Percentiles rank a stretch among this genome's conserved stretches.
Evolutionary conservation across 345 rosid genomes (phyloP).

Genomic region (Boechera stricta): DNA sequence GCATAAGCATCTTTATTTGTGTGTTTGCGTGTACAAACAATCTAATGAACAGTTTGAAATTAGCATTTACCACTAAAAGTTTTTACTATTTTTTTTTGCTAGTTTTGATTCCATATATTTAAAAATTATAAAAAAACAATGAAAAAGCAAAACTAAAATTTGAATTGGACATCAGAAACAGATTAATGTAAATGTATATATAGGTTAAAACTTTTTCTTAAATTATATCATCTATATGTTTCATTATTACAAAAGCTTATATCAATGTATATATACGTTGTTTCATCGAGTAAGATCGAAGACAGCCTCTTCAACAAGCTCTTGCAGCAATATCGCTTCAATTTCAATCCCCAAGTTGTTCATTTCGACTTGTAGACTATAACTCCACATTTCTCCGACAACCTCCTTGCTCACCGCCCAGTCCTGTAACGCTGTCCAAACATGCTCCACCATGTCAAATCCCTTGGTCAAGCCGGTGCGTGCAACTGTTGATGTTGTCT

Average conservation of each 20-base stretch:
- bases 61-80: slow-evolving; percentile 6
- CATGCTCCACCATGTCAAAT: slow-evolving; percentile 55
- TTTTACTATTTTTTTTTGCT: neutral
- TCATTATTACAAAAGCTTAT: slow-evolving; percentile 23
- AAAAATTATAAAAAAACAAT: neutral
- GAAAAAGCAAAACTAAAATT: neutral
- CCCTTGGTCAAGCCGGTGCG: slow-evolving; percentile 17
- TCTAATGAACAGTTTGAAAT: slow-evolving; percentile 3
- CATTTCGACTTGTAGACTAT: slow-evolving; percentile 55
- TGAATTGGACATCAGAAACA: neutral
- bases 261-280: slow-evolving; percentile 27
- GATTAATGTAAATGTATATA: neutral
- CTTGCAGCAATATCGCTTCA: slow-evolving; percentile 68
- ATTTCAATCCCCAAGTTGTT: slow-evolving; percentile 62
- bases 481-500: slow-evolving; percentile 40
- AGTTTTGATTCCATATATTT: neutral
- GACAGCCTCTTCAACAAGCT: slow-evolving; percentile 83
- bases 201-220: slow-evolving; percentile 5
- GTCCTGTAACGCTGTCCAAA: slow-evolving; percentile 70
- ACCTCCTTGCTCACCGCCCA: slow-evolving; percentile 80
- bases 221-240: slow-evolving; percentile 13
- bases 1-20: slow-evolving; percentile 24
- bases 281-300: slow-evolving; percentile 51
- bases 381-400: slow-evolving; percentile 72
- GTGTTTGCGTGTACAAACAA: slow-evolving; percentile 29